Evolutionary conservation across 1,139 yeast species (phyloP).

Genomic region (Suhomyces bolitotheri): DNA sequence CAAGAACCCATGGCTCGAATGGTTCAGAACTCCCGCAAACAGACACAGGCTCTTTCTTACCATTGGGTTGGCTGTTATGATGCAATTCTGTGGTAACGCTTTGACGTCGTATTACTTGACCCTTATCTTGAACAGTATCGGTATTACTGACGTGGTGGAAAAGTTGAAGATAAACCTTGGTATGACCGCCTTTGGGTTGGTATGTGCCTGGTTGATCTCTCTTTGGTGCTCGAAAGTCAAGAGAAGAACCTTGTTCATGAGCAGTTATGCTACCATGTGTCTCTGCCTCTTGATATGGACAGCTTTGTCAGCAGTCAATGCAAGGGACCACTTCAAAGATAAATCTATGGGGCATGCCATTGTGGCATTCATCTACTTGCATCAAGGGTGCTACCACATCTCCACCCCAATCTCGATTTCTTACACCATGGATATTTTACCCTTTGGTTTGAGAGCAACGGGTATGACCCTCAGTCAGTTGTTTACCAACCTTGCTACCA

Average conservation of each 20-base stretch:
- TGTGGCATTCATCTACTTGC: slow-evolving; percentile 38
- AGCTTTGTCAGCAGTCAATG: slow-evolving; percentile 28
- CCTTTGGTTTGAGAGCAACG: slow-evolving; percentile 17
- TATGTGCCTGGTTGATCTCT: slow-evolving; percentile 24
- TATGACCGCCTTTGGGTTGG: slow-evolving; percentile 12
- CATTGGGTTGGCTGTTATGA: slow-evolving; percentile 13
- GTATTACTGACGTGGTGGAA: slow-evolving; percentile 15
- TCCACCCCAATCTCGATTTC: slow-evolving; percentile 24
- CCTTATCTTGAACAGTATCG: slow-evolving; percentile 16
- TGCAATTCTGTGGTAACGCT: slow-evolving; percentile 14
- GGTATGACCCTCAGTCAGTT: slow-evolving; percentile 16
- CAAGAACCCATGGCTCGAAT: slow-evolving; percentile 2
- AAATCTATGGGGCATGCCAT: slow-evolving; percentile 30
- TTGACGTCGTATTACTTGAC: slow-evolving; percentile 19
- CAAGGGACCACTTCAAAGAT: slow-evolving; percentile 22
- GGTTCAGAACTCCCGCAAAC: slow-evolving; percentile 7
- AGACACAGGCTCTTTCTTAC: slow-evolving; percentile 12
- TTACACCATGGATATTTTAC: slow-evolving; percentile 37
- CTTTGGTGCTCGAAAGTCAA: slow-evolving; percentile 5
- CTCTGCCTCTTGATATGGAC: slow-evolving; percentile 36
- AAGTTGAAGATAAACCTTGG: slow-evolving; percentile 13
- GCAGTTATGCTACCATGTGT: slow-evolving; percentile 22
- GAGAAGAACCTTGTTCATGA: slow-evolving; percentile 13
- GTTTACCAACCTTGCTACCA: slow-evolving; percentile 5
- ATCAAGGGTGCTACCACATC: slow-evolving; percentile 31